Conservation (phyloP, 208 protist species). For the Acanthamoeba culbertsoni region DNA sequence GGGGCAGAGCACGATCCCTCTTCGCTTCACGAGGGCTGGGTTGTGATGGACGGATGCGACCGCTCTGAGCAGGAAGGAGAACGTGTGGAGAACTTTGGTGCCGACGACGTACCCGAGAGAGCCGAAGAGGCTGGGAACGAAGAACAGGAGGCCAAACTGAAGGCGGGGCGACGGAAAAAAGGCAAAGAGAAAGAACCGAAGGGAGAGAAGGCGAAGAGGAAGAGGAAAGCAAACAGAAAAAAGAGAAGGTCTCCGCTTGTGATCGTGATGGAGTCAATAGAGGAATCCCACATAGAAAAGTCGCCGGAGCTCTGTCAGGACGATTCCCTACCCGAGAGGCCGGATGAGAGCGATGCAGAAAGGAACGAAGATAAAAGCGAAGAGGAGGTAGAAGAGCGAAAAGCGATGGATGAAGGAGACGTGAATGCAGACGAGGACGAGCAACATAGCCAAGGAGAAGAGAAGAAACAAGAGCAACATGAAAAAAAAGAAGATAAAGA, state of each 20-base stretch:
- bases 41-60: background rate
- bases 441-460: too few relatives aligned
- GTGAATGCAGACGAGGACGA: background rate
- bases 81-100: too few relatives aligned
- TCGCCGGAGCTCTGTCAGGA: too few relatives aligned
- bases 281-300: background rate
- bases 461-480: background rate
- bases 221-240: background rate
- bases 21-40: background rate
- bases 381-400: too few relatives aligned
- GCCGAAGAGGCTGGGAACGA: background rate
- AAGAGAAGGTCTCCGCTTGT: too few relatives aligned
- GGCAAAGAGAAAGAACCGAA: background rate
- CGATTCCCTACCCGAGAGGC: too few relatives aligned
- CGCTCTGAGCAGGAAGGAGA: background rate
- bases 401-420: too few relatives aligned
- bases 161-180: background rate
- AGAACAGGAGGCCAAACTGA: background rate
- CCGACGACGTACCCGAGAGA: background rate
- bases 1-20: background rate
- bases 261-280: background rate
- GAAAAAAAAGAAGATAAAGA: too few relatives aligned
- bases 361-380: too few relatives aligned
- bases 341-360: too few relatives aligned
- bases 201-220: background rate